Conservation (phyloP, 108 stramenopile species). For the Cyclostephanos tholiformis region DNA sequence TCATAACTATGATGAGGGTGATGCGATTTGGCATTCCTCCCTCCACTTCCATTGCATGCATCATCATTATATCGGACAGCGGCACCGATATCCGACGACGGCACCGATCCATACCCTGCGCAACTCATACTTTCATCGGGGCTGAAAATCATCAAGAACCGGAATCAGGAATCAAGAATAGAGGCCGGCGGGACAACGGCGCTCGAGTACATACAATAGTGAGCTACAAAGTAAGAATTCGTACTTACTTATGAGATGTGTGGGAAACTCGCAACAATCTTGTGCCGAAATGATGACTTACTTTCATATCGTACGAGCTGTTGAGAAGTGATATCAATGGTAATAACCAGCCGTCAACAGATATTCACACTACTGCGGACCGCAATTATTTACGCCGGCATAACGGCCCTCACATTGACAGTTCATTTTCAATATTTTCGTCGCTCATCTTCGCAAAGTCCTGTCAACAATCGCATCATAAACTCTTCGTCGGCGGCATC, state of each 20-base stretch:
- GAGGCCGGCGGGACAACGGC: too few relatives aligned
- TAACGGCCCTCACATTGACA: neutral
- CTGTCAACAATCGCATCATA: neutral
- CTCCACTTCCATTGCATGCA: neutral
- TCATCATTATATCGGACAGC: slow-evolving; percentile 4
- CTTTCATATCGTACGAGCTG: too few relatives aligned
- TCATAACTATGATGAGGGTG: slow-evolving; percentile 1
- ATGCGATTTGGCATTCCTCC: neutral
- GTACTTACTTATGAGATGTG: too few relatives aligned
- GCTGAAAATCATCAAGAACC: too few relatives aligned
- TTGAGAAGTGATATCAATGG: neutral
- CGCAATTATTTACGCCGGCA: neutral
- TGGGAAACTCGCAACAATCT: too few relatives aligned
- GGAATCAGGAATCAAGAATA: too few relatives aligned
- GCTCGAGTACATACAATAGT: too few relatives aligned
- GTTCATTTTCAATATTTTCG: slow-evolving; percentile 5
- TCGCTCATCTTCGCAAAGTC: neutral
- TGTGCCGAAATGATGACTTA: too few relatives aligned
- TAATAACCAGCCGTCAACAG: neutral
- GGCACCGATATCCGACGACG: neutral
- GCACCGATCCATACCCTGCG: slow-evolving; percentile 18
- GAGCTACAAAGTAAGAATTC: too few relatives aligned
- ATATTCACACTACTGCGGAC: neutral
- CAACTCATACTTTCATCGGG: neutral
- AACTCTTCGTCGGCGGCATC: neutral